Percentiles rank a stretch among this genome's conserved stretches.
phyloP scores from a whole-genome alignment of 345 rosid genomes.

The Schrenkiella parvula region DNA sequence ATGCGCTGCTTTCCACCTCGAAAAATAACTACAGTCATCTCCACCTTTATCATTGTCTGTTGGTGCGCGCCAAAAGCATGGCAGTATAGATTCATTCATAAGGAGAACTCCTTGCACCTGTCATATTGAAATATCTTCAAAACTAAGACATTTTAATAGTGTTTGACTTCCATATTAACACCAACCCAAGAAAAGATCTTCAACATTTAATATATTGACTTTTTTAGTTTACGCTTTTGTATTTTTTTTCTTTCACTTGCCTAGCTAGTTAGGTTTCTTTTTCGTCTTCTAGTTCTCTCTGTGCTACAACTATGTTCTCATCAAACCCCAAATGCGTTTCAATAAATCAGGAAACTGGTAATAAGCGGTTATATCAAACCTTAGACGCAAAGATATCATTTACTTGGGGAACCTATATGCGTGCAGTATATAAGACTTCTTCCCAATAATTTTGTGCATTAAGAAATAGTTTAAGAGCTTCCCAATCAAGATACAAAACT shows the following conservation, averaged over 20 bases:
- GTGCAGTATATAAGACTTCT: background rate
- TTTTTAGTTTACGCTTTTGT: background rate
- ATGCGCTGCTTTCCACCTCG: constrained; percentile 77
- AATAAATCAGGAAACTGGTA: background rate
- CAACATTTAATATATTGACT: background rate
- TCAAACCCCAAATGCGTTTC: background rate
- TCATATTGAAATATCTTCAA: constrained; percentile 18
- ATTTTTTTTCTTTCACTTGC: background rate
- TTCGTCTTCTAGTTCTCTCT: background rate
- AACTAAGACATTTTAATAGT: background rate
- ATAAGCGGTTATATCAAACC: background rate
- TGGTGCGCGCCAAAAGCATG: constrained; percentile 98
- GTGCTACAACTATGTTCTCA: background rate
- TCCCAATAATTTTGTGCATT: background rate
- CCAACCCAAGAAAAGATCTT: background rate
- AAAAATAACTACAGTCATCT: constrained; percentile 59
- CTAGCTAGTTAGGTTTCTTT: background rate
- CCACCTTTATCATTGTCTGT: constrained; percentile 98
- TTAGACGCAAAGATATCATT: background rate
- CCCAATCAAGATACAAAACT: background rate
- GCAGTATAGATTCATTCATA: constrained; percentile 65
- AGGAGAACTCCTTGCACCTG: constrained; percentile 73
- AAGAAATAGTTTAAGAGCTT: background rate
- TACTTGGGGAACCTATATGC: background rate
- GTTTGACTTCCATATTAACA: background rate